Base-by-base conservation (phyloP, 148 eudicot species). In the Arbutus unedo region DNA sequence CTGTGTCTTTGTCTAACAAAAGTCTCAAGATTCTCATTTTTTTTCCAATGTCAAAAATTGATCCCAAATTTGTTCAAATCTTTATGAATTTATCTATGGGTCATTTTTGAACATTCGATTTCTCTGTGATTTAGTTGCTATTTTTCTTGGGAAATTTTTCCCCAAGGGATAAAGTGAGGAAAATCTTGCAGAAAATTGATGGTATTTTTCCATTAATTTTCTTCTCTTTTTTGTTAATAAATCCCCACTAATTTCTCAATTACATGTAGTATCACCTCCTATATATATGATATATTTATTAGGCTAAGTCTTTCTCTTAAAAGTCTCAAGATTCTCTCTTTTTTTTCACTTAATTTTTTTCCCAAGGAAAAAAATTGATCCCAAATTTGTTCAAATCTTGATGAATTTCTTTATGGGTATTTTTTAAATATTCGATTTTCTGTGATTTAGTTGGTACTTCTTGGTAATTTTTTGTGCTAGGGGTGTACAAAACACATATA, bases 151-250 rank as follows among this genome's bases (percentile, higher is more conserved):
- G 0, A 31, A 31, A 0, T 31, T 31, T 31, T 31, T 31, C 38
- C 0, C 38, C 38, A 31, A 31, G 38, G 89, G 91, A 83, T 38
- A 94, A 94, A 91, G 98, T 96, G 79, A 96, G 88, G 91, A 96
- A 96, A 89, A 91, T 93, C 89, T 77, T 96, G 88, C 98, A 92
- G 83, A 96, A 96, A 87, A 96, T 94, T 82, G 98, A 94, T 43
- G 98, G 98, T 96, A 94, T 76, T 76, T 51, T 53, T 53, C 70
- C 25, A 13, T 21, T 64, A 3, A 21, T 25, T 15, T 8, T 64
- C 25, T 10, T 21, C 0, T 25, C 6, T 54, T 51, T 48, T 43
- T 21, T 23, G 10, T 64, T 9, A 25, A 64, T 15, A 23, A 23
- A 64, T 13, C 70, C 41, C 25, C 41, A 64, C 5, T 25, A 10